Conservation (phyloP, 1,139 yeast genomes). For the Komagataea norvegica region DNA sequence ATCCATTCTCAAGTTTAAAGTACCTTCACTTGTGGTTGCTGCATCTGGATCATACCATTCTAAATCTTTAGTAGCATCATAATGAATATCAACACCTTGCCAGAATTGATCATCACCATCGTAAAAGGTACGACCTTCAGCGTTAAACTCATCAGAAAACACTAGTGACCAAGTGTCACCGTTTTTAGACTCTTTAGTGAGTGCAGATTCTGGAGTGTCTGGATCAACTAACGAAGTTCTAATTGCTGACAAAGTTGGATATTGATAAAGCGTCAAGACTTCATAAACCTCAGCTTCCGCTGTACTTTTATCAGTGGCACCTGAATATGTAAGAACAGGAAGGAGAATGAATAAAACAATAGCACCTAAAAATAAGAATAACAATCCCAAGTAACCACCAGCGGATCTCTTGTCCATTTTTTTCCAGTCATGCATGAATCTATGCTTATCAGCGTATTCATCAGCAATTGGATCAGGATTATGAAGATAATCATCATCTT, state of each 20-base stretch:
- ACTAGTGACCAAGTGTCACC: constrained; percentile 70
- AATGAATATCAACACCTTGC: constrained; percentile 70
- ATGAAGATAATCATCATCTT: constrained; percentile 86
- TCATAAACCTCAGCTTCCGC: constrained; percentile 29
- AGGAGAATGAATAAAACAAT: constrained; percentile 46
- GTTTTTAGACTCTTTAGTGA: constrained; percentile 39
- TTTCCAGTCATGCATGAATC: constrained; percentile 55
- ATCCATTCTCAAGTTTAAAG: constrained; percentile 62
- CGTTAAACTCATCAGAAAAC: constrained; percentile 80
- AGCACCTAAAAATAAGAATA: constrained; percentile 53
- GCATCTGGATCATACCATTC: constrained; percentile 93
- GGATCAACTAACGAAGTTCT: constrained; percentile 65
- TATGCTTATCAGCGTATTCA: constrained; percentile 66
- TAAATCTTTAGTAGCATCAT: constrained; percentile 74
- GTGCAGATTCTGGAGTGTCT: constrained; percentile 65
- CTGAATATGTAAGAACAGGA: constrained; percentile 20
- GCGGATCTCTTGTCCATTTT: constrained; percentile 55
- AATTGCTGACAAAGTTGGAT: constrained; percentile 57
- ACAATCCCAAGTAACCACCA: constrained; percentile 55
- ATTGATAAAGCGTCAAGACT: constrained; percentile 47
- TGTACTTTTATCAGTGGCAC: constrained; percentile 23
- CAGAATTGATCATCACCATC: constrained; percentile 83
- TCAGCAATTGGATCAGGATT: constrained; percentile 91
- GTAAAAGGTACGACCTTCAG: constrained; percentile 78
- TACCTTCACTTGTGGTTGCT: constrained; percentile 60